Evolutionary conservation across 306 rosid species (phyloP).

Genomic region (Prunus campanulata): DNA sequence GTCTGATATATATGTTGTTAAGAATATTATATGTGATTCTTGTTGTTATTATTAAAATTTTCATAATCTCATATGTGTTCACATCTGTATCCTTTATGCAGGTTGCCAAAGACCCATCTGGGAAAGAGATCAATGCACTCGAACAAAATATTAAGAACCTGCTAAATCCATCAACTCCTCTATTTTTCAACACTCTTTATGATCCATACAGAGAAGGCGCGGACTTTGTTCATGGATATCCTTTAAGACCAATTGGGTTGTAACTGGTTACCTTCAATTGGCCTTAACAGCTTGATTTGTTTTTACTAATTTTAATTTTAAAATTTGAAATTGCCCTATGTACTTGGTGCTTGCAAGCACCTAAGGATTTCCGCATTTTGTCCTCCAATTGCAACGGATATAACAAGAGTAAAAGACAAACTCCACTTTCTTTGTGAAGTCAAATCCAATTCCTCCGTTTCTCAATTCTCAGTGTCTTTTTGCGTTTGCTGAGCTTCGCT

Average conservation of each 20-base stretch:
- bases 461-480: not conserved
- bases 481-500: not conserved
- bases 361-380: too few species aligned
- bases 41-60: not conserved
- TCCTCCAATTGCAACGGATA: too few species aligned
- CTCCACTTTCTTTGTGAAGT: not conserved
- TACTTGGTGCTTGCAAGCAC: too few species aligned
- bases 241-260: slow-evolving; percentile 41
- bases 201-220: slow-evolving; percentile 86
- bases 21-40: not conserved
- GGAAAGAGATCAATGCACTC: slow-evolving; percentile 77
- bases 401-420: not conserved
- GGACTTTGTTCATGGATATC: slow-evolving; percentile 44
- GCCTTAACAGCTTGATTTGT: too few species aligned
- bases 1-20: not conserved
- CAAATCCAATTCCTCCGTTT: not conserved
- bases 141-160: slow-evolving; percentile 88
- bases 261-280: too few species aligned
- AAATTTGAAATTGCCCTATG: too few species aligned
- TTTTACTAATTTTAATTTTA: too few species aligned
- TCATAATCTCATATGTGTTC: not conserved
- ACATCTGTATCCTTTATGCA: not conserved
- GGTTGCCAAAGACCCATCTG: slow-evolving; percentile 36
- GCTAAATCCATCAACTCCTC: slow-evolving; percentile 64
- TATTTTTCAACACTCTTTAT: slow-evolving; percentile 83